phyloP scores from a whole-genome alignment of 805 yeast genomes.

The Saccharomycopsis sp. region DNA sequence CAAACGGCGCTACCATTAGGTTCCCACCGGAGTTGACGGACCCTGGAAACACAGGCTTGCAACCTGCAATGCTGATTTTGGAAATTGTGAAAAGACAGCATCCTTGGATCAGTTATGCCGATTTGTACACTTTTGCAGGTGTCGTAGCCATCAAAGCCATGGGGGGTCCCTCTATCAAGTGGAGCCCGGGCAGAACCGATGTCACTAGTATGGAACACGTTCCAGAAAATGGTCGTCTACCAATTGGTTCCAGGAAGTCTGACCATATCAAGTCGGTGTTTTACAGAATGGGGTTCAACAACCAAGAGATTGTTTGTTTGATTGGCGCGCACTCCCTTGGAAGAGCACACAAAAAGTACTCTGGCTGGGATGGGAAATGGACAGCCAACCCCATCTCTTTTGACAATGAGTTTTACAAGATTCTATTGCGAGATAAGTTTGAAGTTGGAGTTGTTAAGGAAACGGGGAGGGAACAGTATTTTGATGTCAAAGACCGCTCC shows the following conservation, averaged over 20 bases:
- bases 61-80: constrained; percentile 34
- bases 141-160: constrained; percentile 41
- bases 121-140: constrained; percentile 44
- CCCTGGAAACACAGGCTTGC: constrained; percentile 38
- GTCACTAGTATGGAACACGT: constrained; percentile 28
- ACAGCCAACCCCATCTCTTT: constrained; percentile 33
- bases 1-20: constrained; percentile 28
- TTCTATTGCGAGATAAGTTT: constrained; percentile 28
- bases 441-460: constrained; percentile 30
- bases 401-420: constrained; percentile 35
- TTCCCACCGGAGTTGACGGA: constrained; percentile 45
- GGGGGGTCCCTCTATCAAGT: constrained; percentile 41
- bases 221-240: constrained; percentile 43
- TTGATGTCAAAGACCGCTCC: constrained; percentile 27
- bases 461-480: constrained; percentile 35
- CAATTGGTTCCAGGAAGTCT: constrained; percentile 39
- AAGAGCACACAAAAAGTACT: constrained; percentile 38
- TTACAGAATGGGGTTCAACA: constrained; percentile 38
- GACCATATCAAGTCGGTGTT: constrained; percentile 39
- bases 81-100: constrained; percentile 33
- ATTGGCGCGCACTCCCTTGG: constrained; percentile 43
- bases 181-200: constrained; percentile 44
- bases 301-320: constrained; percentile 38
- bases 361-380: constrained; percentile 46
- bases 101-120: constrained; percentile 42